phyloP scores from a whole-genome alignment of 2,329 filamentous ascomycete genomes.

The Xylariaceae sp. region DNA sequence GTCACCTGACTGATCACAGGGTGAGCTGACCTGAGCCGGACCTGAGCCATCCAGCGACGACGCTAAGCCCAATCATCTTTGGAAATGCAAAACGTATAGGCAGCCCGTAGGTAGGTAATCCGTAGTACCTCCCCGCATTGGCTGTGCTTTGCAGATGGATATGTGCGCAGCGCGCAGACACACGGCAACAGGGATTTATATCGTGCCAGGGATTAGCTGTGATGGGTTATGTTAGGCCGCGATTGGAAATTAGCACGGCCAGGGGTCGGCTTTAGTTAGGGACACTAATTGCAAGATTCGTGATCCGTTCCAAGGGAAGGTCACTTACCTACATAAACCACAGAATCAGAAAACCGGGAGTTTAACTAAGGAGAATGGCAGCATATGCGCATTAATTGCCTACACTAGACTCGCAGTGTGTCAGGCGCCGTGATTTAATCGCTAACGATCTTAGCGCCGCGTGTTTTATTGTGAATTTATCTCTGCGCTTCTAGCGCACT shows the following conservation, averaged over 20 bases:
- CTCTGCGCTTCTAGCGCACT: too few species aligned
- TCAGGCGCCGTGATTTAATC: too few species aligned
- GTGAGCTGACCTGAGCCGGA: too few species aligned
- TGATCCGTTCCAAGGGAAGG: neutral
- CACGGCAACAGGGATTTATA: conserved; percentile 9
- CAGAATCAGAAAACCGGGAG: neutral
- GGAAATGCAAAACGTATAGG: too few species aligned
- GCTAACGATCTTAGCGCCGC: too few species aligned
- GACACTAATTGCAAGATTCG: neutral
- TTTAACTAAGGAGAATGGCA: too few species aligned
- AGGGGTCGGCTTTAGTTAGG: conserved; percentile 5
- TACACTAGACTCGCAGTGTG: too few species aligned
- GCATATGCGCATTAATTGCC: too few species aligned
- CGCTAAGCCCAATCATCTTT: too few species aligned
- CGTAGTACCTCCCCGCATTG: conserved; percentile 1
- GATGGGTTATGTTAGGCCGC: conserved; percentile 12
- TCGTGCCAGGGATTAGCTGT: conserved; percentile 11
- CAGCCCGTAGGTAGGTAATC: neutral
- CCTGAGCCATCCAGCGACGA: too few species aligned
- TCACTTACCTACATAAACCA: neutral
- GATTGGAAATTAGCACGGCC: conserved; percentile 18
- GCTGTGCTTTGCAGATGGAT: conserved; percentile 2
- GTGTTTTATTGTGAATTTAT: too few species aligned
- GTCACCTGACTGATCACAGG: too few species aligned
- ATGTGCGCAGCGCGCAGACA: conserved; percentile 6